Percentiles rank a stretch among this genome's conserved stretches.
These are phyloP conservation scores for Setomelanomma holmii DNA, from an alignment of 2,329 filamentous ascomycete genomes.

Conservation along the genomic window DNA sequence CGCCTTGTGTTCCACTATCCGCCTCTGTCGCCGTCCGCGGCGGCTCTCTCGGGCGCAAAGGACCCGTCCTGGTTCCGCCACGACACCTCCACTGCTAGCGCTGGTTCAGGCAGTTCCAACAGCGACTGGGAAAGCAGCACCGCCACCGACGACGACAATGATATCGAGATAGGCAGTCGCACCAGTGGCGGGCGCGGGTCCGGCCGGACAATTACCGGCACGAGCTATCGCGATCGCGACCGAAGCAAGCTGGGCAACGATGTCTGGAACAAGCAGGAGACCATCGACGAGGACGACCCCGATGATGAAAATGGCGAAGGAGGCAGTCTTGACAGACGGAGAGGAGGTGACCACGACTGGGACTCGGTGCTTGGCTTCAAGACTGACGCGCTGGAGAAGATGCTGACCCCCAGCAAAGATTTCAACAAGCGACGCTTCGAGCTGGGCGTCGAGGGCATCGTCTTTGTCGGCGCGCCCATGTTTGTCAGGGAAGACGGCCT, in stretches of 20 bases:
- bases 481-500: slow-evolving; percentile 50
- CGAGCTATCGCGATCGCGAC: slow-evolving; percentile 33
- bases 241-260: slow-evolving; percentile 32
- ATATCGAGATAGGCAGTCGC: slow-evolving; percentile 43
- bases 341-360: slow-evolving; percentile 47
- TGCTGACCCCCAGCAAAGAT: slow-evolving; percentile 45
- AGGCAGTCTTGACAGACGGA: slow-evolving; percentile 16
- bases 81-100: slow-evolving; percentile 44
- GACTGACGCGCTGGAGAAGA: slow-evolving; percentile 49
- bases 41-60: slow-evolving; percentile 41
- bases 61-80: slow-evolving; percentile 48
- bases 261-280: slow-evolving; percentile 44
- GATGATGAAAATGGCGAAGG: slow-evolving; percentile 26
- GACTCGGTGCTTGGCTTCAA: slow-evolving; percentile 49
- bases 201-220: slow-evolving; percentile 33
- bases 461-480: slow-evolving; percentile 52
- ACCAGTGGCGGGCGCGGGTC: slow-evolving; percentile 43
- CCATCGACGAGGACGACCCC: slow-evolving; percentile 45
- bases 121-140: slow-evolving; percentile 49
- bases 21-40: slow-evolving; percentile 45
- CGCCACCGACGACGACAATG: slow-evolving; percentile 44
- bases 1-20: slow-evolving; percentile 54
- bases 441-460: slow-evolving; percentile 48
- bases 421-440: slow-evolving; percentile 52
- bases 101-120: slow-evolving; percentile 40